Evolutionary conservation across 2,329 filamentous ascomycete species (phyloP).

Genomic region (Daldinia sp.): DNA sequence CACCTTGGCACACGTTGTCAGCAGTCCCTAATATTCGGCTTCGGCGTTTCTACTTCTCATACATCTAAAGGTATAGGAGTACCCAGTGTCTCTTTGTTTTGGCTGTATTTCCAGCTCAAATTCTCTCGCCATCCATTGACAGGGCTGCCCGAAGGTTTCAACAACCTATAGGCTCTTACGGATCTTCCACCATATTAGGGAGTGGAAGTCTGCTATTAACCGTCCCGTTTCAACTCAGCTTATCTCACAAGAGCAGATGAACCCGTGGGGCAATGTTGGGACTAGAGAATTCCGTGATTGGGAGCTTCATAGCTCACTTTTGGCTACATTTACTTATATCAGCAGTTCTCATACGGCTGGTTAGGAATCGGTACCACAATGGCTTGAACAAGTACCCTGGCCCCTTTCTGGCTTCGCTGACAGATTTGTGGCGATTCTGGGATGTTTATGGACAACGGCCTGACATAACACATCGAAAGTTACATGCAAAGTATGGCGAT

Average conservation of each 20-base stretch:
- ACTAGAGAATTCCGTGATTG: constrained; percentile 49
- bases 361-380: constrained; percentile 63
- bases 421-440: constrained; percentile 80
- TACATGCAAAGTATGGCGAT: constrained; percentile 79
- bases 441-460: constrained; percentile 74
- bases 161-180: constrained; percentile 35
- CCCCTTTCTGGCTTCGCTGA: constrained; percentile 74
- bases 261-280: constrained; percentile 35
- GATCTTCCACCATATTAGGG: constrained; percentile 14
- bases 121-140: constrained; percentile 16
- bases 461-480: constrained; percentile 73
- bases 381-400: constrained; percentile 80
- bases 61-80: constrained; percentile 5
- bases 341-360: constrained; percentile 56
- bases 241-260: constrained; percentile 32
- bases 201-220: constrained; percentile 13
- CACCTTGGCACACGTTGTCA: constrained; percentile 38
- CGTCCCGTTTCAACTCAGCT: constrained; percentile 15
- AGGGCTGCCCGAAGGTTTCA: constrained; percentile 37
- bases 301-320: constrained; percentile 55
- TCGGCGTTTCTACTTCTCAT: constrained; percentile 28
- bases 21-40: constrained; percentile 37
- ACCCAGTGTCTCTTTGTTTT: constrained; percentile 14
- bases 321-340: constrained; percentile 57
- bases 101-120: constrained; percentile 21